Conservation (phyloP, 345 rosid genomes). For the Cardiospermum halicacabum region DNA sequence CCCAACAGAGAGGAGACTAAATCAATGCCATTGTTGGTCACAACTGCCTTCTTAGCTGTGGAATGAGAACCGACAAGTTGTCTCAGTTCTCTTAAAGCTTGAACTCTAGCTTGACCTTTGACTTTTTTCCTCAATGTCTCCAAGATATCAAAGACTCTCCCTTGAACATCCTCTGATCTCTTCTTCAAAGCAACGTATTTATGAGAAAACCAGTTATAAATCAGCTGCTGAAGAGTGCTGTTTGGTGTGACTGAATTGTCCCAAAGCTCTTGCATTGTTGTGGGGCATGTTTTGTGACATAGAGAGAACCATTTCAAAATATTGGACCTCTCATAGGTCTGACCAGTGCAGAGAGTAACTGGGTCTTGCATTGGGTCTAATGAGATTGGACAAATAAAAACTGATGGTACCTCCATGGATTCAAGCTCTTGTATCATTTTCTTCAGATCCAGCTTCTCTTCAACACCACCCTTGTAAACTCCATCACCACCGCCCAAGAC, state of each 20-base stretch:
- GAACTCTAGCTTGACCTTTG: conserved; percentile 69
- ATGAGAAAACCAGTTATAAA: conserved; percentile 63
- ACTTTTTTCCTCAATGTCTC: conserved; percentile 52
- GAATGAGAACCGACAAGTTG: conserved; percentile 42
- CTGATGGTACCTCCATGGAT: conserved; percentile 44
- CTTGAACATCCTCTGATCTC: conserved; percentile 67
- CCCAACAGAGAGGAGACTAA: conserved; percentile 48
- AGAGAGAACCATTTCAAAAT: conserved; percentile 58
- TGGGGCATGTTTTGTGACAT: conserved; percentile 68
- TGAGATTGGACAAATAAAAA: conserved; percentile 69
- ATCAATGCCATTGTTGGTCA: conserved; percentile 43
- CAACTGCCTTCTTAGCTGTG: conserved; percentile 46
- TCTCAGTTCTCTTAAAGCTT: conserved; percentile 52
- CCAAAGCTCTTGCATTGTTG: conserved; percentile 82
- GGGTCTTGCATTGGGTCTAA: conserved; percentile 74
- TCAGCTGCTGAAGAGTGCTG: conserved; percentile 58
- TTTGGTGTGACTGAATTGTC: conserved; percentile 66
- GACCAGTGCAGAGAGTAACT: conserved; percentile 71
- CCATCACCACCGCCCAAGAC: conserved; percentile 52
- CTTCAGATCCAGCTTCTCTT: conserved; percentile 60
- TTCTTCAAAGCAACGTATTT: conserved; percentile 56
- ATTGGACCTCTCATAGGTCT: conserved; percentile 64
- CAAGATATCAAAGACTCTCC: conserved; percentile 50
- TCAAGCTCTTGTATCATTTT: conserved; percentile 61
- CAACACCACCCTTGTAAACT: conserved; percentile 17